Evolutionary conservation across 768 basidiomycete genomes (phyloP), one percentile per base, ranked within the genome.

Genomic region (Xerocomus brunneocitrinus): DNA sequence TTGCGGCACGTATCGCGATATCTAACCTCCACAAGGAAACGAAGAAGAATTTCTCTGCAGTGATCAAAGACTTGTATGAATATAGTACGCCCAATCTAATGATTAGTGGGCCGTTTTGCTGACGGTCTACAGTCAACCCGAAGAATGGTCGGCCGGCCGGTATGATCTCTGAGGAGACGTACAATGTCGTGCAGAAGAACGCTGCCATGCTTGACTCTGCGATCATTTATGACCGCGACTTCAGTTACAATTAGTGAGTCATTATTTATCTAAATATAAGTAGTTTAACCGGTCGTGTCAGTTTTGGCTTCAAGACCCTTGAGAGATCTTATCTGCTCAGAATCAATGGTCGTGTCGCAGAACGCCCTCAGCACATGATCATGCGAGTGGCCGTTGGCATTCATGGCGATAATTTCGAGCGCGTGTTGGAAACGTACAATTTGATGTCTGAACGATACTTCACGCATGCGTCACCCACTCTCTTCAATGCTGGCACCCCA

Each of bases 331-430:
- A 99, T 71, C 84, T 98, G 6, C 85, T 99, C 39, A 86, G 94
- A 53, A 85, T 98, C 73, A 83, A 95, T 67, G 92, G 93, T 39
- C 89, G 90, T 54, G 91, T 95, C 44, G 95, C 94, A 39, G 97
- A 99, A 71, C 86, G 97, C 35, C 97, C 97, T 30, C 97, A 98
- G 64, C 97, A 98, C 71, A 91, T 98, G 84, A 87, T 98, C 70
- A 98, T 99, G 97, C 94, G 97, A 70, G 97, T 99, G 52, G 91
- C 97, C 43, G 93, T 98, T 43, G 95, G 95, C 38, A 94, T 99
- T 52, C 95, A 98, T 68, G 95, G 94, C 5, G 66, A 73, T 8
- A 89, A 98, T 69, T 81, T 98, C 51, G 91, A 95, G 22, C 86
- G 85, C 32, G 91, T 85, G 44, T 75, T 98, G 57, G 85, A 97